phyloP scores from a whole-genome alignment of 2,329 filamentous ascomycete species.

The Xylariaceae sp. region DNA sequence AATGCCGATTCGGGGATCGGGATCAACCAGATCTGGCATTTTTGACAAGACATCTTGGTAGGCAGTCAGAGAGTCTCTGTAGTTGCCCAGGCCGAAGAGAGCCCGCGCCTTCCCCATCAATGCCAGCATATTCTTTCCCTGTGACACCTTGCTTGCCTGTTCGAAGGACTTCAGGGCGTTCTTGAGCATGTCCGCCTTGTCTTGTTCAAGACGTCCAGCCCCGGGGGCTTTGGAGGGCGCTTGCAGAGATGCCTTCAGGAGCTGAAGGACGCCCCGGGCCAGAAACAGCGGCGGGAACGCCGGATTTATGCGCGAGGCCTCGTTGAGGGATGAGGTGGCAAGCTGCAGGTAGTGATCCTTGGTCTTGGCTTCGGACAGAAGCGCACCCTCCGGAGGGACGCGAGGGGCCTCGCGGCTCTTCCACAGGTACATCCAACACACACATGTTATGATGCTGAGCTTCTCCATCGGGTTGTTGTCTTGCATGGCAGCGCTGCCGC shows the following conservation, averaged over 20 bases:
- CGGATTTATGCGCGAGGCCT: slow-evolving; percentile 89
- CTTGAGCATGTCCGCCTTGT: slow-evolving; percentile 71
- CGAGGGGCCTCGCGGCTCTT: slow-evolving; percentile 75
- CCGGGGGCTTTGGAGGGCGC: slow-evolving; percentile 61
- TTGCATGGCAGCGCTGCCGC: slow-evolving; percentile 65
- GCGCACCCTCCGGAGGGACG: slow-evolving; percentile 52
- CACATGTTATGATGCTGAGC: slow-evolving; percentile 72
- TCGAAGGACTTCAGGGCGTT: slow-evolving; percentile 90
- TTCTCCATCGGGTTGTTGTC: slow-evolving; percentile 70
- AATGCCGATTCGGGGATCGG: slow-evolving; percentile 91
- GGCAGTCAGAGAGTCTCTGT: slow-evolving; percentile 68
- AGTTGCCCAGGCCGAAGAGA: slow-evolving; percentile 79
- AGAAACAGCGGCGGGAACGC: slow-evolving; percentile 87
- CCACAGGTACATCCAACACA: slow-evolving; percentile 87
- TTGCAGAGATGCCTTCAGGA: slow-evolving; percentile 80
- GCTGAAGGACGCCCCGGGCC: slow-evolving; percentile 79
- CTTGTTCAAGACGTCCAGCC: slow-evolving; percentile 58
- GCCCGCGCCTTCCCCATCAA: slow-evolving; percentile 83
- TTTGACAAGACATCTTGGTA: slow-evolving; percentile 85
- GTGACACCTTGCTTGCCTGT: slow-evolving; percentile 78
- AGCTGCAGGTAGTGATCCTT: slow-evolving; percentile 90
- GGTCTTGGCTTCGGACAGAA: slow-evolving; percentile 68
- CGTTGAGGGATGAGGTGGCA: slow-evolving; percentile 87
- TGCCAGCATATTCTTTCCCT: slow-evolving; percentile 85
- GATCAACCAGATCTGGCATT: slow-evolving; percentile 82